Evolutionary conservation across 768 basidiomycete species (phyloP).

Genomic region (Trametes meyenii): DNA sequence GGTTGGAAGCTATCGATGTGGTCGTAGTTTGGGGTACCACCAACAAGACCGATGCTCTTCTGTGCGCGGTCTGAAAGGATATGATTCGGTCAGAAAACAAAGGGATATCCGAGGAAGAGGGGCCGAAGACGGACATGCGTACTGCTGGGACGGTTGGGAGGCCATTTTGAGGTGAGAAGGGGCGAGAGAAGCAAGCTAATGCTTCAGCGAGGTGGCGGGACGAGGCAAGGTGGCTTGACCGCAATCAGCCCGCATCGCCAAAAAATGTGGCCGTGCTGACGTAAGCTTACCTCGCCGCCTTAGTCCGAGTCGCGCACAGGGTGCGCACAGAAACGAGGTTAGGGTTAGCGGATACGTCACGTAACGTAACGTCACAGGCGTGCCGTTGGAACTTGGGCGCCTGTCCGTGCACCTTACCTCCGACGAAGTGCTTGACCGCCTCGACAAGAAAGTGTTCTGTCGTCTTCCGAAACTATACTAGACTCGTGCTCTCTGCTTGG

Average conservation of each 20-base stretch:
- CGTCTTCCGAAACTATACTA: no score
- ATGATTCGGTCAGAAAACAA: constrained; percentile 28
- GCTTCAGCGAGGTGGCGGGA: constrained; percentile 51
- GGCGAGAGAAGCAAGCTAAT: constrained; percentile 77
- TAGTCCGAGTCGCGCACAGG: no score
- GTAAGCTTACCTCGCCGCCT: not conserved
- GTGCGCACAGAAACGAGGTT: not conserved
- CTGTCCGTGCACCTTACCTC: no score
- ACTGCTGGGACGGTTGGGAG: constrained; percentile 78
- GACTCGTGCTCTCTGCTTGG: not conserved
- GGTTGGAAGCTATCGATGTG: constrained; percentile 61
- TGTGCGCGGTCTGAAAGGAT: constrained; percentile 79
- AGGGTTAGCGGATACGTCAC: not conserved
- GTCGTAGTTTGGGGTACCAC: constrained; percentile 77
- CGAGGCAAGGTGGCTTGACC: constrained; percentile 20
- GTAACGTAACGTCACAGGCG: constrained; percentile 11
- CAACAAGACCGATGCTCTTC: constrained; percentile 87
- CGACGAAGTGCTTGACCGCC: no score
- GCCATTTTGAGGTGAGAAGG: constrained; percentile 53
- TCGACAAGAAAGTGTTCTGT: no score
- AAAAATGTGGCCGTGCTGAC: constrained; percentile 20
- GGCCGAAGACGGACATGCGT: constrained; percentile 66
- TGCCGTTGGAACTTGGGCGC: not conserved
- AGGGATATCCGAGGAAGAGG: constrained; percentile 2
- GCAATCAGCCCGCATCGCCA: constrained; percentile 20